These are phyloP conservation scores for Leccinum truebloodii DNA, from an alignment of 768 basidiomycete genomes.

Conservation along the genomic window DNA sequence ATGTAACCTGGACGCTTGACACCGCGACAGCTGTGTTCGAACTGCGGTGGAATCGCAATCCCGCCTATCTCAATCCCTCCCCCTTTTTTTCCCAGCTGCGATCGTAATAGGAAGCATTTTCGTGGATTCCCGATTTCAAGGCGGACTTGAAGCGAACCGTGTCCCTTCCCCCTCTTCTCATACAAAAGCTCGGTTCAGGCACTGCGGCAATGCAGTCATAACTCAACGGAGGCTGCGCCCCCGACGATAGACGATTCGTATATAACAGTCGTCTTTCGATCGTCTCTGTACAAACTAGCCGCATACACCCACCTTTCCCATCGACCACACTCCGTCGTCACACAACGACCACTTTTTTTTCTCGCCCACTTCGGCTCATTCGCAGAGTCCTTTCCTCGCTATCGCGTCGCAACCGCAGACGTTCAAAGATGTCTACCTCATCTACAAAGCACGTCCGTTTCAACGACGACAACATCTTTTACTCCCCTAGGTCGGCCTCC, in stretches of 20 bases:
- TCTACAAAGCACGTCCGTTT: constrained; percentile 33
- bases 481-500: constrained; percentile 28
- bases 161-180: constrained; percentile 1
- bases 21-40: constrained; percentile 13
- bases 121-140: constrained; percentile 7
- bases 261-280: constrained; percentile 16
- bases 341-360: constrained; percentile 12
- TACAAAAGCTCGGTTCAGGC: constrained; percentile 5
- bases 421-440: constrained; percentile 19
- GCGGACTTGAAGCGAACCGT: constrained; percentile 7
- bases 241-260: constrained; percentile 18
- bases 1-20: constrained; percentile 14
- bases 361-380: constrained; percentile 8
- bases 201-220: constrained; percentile 31
- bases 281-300: constrained; percentile 3
- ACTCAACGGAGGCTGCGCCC: constrained; percentile 28
- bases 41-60: not conserved
- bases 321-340: not conserved
- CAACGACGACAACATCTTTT: constrained; percentile 34
- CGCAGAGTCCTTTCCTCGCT: constrained; percentile 13
- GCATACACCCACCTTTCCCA: not conserved
- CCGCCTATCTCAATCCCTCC: not conserved
- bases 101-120: constrained; percentile 21
- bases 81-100: not conserved
- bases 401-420: constrained; percentile 7